phyloP scores from a whole-genome alignment of 768 basidiomycete genomes.

The Boletellus ananas region DNA sequence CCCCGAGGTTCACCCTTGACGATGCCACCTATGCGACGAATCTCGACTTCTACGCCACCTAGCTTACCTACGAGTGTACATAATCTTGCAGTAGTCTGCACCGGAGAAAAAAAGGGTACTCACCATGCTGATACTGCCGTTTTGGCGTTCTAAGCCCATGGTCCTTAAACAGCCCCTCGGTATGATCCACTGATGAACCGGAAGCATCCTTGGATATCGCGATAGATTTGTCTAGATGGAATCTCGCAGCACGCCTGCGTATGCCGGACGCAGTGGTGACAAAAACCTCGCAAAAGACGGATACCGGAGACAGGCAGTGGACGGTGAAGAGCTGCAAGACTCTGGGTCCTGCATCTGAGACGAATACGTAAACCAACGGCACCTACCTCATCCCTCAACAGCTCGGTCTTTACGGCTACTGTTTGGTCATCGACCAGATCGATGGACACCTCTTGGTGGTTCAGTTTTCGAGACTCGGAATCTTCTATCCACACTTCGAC shows the following conservation, averaged over 20 bases:
- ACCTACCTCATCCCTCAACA: constrained; percentile 14
- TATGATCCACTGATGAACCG: constrained; percentile 6
- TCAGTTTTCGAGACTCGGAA: constrained; percentile 5
- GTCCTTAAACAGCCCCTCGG: background rate
- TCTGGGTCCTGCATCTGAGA: background rate
- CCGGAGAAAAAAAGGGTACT: background rate
- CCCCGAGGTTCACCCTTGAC: background rate
- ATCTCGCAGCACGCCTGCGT: constrained; percentile 13
- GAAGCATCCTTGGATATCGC: background rate
- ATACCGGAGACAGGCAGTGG: constrained; percentile 15
- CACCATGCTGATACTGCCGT: background rate
- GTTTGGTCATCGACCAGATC: constrained; percentile 11
- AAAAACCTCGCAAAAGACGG: constrained; percentile 18
- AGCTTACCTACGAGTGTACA: constrained; percentile 4
- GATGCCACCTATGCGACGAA: constrained; percentile 14
- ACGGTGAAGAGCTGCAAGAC: constrained; percentile 10
- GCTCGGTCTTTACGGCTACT: constrained; percentile 4
- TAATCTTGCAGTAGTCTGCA: background rate
- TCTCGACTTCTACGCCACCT: constrained; percentile 10
- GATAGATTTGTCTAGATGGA: constrained; percentile 9
- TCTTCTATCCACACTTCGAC: constrained; percentile 20
- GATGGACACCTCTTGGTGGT: constrained; percentile 1
- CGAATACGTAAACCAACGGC: background rate
- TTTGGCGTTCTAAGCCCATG: constrained; percentile 13
- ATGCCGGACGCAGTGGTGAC: background rate